These are phyloP conservation scores for Cryphonectria carpinicola DNA, from an alignment of 2,329 filamentous ascomycete species.

Conservation along the genomic window DNA sequence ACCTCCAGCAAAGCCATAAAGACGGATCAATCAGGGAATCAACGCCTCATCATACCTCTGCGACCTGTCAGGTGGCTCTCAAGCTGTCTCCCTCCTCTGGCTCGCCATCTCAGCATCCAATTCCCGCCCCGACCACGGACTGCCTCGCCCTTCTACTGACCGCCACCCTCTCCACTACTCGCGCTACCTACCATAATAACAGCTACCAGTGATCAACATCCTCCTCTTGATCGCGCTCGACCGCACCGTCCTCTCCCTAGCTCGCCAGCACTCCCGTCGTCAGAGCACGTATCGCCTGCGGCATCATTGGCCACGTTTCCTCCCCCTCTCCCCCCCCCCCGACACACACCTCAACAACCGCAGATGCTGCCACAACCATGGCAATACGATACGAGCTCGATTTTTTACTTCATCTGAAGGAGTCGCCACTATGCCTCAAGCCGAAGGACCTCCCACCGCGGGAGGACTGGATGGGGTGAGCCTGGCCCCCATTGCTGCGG, in stretches of 20 bases:
- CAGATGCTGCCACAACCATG: slow-evolving; percentile 41
- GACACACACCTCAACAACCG: neutral
- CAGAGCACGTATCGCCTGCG: slow-evolving; percentile 9
- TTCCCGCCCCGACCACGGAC: neutral
- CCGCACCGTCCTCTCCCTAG: slow-evolving; percentile 1
- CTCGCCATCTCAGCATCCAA: slow-evolving; percentile 1
- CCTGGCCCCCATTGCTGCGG: slow-evolving; percentile 2
- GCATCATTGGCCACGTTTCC: slow-evolving; percentile 9
- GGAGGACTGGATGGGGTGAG: slow-evolving; percentile 97
- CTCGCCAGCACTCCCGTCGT: neutral
- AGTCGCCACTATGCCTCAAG: slow-evolving; percentile 82
- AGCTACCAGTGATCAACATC: slow-evolving; percentile 9
- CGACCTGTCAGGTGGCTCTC: no score
- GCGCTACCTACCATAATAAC: slow-evolving; percentile 17
- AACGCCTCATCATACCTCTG: neutral
- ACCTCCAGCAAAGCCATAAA: slow-evolving; percentile 2
- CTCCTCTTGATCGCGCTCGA: slow-evolving; percentile 2
- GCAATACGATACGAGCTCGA: slow-evolving; percentile 74
- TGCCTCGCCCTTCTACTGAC: slow-evolving; percentile 17
- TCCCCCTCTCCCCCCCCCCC: neutral
- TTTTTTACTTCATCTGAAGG: slow-evolving; percentile 73
- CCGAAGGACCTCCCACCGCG: slow-evolving; percentile 78
- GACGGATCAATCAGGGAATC: neutral
- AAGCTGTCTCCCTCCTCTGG: neutral
- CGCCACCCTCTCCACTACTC: slow-evolving; percentile 13